These are phyloP conservation scores for Acaromyces ingoldii DNA, from an alignment of 1,284 basidiomycete genomes.

Conservation along the genomic window DNA sequence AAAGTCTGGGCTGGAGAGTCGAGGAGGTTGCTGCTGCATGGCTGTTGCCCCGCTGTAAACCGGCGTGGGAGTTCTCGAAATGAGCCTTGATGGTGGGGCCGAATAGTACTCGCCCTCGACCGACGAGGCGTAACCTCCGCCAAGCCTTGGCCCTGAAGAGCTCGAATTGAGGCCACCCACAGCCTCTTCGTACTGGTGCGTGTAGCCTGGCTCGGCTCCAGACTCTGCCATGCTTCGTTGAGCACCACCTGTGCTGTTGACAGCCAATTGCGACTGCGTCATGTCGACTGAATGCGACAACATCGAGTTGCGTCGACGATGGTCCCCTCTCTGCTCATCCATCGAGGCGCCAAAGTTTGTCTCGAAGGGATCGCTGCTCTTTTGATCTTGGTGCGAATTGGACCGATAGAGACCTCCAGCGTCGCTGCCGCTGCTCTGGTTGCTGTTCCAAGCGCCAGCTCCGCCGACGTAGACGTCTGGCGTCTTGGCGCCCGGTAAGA, in stretches of 20 bases:
- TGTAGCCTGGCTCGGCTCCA: too few relatives aligned
- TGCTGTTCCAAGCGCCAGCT: not conserved
- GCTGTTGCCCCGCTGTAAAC: constrained; percentile 5
- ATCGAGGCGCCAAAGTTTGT: too few relatives aligned
- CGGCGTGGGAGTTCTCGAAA: constrained; percentile 24
- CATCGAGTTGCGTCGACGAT: not conserved
- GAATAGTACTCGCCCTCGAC: constrained; percentile 28
- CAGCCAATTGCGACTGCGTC: not conserved
- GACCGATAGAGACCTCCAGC: not conserved
- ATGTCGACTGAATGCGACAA: not conserved
- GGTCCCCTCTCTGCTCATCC: too few relatives aligned
- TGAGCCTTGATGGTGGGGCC: constrained; percentile 13
- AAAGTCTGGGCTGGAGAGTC: constrained; percentile 15
- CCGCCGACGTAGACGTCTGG: not conserved
- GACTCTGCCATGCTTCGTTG: too few relatives aligned
- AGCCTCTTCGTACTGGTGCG: too few relatives aligned
- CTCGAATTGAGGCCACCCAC: not conserved
- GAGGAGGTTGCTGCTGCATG: constrained; percentile 17
- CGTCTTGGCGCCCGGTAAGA: not conserved
- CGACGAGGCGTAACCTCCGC: constrained; percentile 26
- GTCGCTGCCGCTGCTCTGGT: not conserved
- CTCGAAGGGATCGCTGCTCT: too few relatives aligned
- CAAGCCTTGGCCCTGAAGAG: not conserved
- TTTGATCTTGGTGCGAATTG: too few relatives aligned
- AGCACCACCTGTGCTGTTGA: not conserved